Conservation (phyloP, 495 filamentous ascomycete genomes). For the Lasiosphaeriaceae sp. region DNA sequence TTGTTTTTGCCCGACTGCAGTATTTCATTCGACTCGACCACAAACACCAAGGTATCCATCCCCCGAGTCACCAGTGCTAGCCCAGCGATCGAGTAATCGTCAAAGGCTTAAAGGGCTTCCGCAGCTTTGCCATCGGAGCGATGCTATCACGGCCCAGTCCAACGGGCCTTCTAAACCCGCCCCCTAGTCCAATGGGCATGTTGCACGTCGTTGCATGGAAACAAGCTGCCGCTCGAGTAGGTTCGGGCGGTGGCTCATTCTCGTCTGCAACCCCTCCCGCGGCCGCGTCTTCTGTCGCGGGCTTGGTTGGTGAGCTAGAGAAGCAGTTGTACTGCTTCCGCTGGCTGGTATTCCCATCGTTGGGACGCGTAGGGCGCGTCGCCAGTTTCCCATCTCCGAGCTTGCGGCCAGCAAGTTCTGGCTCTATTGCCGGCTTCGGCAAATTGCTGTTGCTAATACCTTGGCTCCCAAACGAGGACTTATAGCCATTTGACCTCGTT, state of each 20-base stretch:
- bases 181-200: slow-evolving; percentile 26
- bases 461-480: background rate
- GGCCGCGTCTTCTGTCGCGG: slow-evolving; percentile 3
- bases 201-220: slow-evolving; percentile 40
- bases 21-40: no score
- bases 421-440: slow-evolving; percentile 26
- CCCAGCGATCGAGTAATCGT: slow-evolving; percentile 35
- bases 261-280: slow-evolving; percentile 19
- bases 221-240: slow-evolving; percentile 32
- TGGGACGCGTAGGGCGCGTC: slow-evolving; percentile 11
- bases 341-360: background rate
- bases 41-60: no score
- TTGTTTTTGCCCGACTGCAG: no score
- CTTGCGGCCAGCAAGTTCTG: slow-evolving; percentile 34
- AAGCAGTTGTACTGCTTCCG: slow-evolving; percentile 43
- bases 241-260: slow-evolving; percentile 23
- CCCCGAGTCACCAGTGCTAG: background rate
- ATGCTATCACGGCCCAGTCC: slow-evolving; percentile 31
- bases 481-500: background rate
- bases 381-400: slow-evolving; percentile 26
- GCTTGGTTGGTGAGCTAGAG: slow-evolving; percentile 43
- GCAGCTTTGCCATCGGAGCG: slow-evolving; percentile 37
- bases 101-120: slow-evolving; percentile 45
- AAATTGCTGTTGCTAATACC: background rate
- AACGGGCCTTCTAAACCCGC: slow-evolving; percentile 29